Evolutionary conservation across 2,329 filamentous ascomycete genomes (phyloP), one percentile per base, ranked within the genome.

Genomic region (Graphiopsis chlorocephala): DNA sequence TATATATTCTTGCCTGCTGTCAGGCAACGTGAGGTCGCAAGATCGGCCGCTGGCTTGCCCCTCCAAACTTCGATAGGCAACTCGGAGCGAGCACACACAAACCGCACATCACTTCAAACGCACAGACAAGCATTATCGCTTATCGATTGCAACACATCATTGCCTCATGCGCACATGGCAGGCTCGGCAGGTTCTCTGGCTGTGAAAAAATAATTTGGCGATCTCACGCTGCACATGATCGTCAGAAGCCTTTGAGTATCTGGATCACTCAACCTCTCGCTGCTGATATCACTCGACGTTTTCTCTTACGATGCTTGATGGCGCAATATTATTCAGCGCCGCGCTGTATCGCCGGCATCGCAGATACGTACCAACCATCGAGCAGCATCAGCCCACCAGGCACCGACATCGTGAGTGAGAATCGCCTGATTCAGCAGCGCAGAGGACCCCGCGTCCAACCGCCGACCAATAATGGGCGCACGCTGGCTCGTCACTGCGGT

Each of bases 301-400:
- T 23, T 35, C 50, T 20, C 53, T 56, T 31, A 31, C 29, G 53
- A 23, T 31, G 20, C 29, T 38, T 55, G 48, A 62, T 48, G 33
- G 60, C 20, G 20, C 25, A 17, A 20, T 55, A 62, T 62, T 62
- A 62, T 62, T 62, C 60, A 62, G 60, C 60, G 38, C 38, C 6
- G 38, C 38, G 38, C 38, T 42, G 38, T 62, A 62, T 62, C 60
- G 31, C 60, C 60, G 60, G 60, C 48, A 62, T 62, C 60, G 60
- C 60, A 62, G 60, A 25, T 48, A 28, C 31, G 17, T 31, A 28
- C 45, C 58, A 61, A 47, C 26, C 45, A 45, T 61, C 45, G 55
- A 20, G 23, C 55, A 45, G 23, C 23, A 20, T 58, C 58, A 61
- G 45, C 42, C 58, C 25, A 25, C 59, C 28, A 52, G 47, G 31